Evolutionary conservation across 1,139 yeast species (phyloP), one percentile per base, ranked within the genome.

Genomic region (Debaryomyces subglobosus): DNA sequence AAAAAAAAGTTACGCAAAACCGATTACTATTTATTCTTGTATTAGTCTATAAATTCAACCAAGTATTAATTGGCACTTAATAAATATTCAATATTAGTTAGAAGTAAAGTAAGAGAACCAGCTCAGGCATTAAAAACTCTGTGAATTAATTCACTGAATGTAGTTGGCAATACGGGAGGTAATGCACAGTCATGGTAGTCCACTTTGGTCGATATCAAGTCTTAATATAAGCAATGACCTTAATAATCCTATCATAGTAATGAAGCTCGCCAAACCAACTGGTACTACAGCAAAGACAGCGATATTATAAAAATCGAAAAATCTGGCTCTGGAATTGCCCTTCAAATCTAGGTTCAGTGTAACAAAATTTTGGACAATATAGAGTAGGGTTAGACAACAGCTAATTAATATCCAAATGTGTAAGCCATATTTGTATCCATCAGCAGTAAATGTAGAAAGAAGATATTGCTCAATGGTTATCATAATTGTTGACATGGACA

Each of bases 241-340:
- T 27, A 91, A 69, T 44, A 92, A 69, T 0, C 92, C 95, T 25
- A 91, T 74, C 96, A 92, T 90, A 4, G 98, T 91, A 24, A 92
- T 69, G 60, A 94, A 94, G 59, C 97, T 89, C 3, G 99, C 97
- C 52, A 94, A 61, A 0, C 99, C 99, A 21, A 94, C 92, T 0
- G 99, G 99, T 5, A 94, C 97, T 46, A 94, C 98, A 1, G 98
- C 97, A 72, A 89, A 94, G 1, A 94, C 97, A 1, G 89, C 92
- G 43, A 94, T 88, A 57, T 89, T 90, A 66, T 91, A 88, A 50
- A 86, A 74, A 61, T 87, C 91, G 54, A 94, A 82, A 53, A 91
- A 88, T 47, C 92, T 69, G 39, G 80, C 77, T 29, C 76, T 62
- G 49, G 66, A 59, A 46, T 71, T 71, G 8, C 73, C 73, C 49